A percentile compares a stretch with the other conserved stretches of the same genome.
Conservation (phyloP, 2,329 filamentous ascomycete genomes). For the Colletotrichum agaves region DNA sequence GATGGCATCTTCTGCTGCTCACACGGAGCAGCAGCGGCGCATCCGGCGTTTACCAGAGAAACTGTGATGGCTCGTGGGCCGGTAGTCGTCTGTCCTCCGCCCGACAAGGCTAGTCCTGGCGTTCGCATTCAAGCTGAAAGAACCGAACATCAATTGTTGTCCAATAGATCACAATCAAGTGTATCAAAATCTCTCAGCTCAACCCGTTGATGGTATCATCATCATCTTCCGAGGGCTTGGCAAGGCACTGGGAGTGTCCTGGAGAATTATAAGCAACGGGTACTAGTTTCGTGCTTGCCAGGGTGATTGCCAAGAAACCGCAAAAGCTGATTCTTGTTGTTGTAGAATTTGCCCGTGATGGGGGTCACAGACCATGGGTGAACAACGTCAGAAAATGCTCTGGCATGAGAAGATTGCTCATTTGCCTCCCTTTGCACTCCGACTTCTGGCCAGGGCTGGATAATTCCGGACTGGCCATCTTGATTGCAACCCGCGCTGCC, state of each 20-base stretch:
- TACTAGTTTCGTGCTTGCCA: too few species aligned
- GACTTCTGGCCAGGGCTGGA: background rate
- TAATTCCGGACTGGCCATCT: background rate
- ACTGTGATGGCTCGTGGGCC: conserved; percentile 1
- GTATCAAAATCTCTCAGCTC: conserved; percentile 11
- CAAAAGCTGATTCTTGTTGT: background rate
- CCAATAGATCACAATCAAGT: background rate
- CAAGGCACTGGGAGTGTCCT: conserved; percentile 19
- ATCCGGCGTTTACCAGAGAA: too few species aligned
- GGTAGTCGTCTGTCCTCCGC: conserved; percentile 6
- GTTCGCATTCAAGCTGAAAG: background rate
- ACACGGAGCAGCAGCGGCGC: too few species aligned
- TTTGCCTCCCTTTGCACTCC: background rate
- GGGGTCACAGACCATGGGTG: background rate
- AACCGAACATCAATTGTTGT: background rate
- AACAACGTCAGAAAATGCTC: conserved; percentile 3
- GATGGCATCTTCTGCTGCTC: background rate
- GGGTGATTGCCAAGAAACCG: too few species aligned
- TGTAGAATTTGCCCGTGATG: background rate
- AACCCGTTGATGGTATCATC: conserved; percentile 12
- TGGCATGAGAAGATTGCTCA: background rate
- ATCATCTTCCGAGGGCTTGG: background rate
- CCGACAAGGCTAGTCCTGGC: conserved; percentile 24
- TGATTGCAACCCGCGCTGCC: background rate
- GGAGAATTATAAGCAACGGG: background rate